Evolutionary conservation across 2,329 filamentous ascomycete species (phyloP).

Genomic region (Coniochaeta sp.): DNA sequence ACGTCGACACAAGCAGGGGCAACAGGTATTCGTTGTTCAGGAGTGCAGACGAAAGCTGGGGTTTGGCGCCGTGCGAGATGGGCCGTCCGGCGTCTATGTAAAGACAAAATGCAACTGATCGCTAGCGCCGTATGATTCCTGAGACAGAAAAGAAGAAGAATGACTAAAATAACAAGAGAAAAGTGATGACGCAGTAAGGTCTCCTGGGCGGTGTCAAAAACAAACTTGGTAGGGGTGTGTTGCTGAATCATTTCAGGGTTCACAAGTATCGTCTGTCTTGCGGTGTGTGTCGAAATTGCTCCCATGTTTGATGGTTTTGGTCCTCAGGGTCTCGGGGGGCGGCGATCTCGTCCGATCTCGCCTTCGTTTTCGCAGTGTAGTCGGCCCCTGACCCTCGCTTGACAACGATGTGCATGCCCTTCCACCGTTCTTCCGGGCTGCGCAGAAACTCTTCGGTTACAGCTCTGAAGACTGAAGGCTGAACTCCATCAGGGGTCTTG

Average conservation of each 20-base stretch:
- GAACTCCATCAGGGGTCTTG: neutral
- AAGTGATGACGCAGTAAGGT: too few species aligned
- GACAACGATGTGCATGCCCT: neutral
- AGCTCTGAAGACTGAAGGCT: neutral
- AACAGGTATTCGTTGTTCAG: constrained; percentile 20
- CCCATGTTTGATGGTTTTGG: too few species aligned
- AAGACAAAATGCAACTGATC: too few species aligned
- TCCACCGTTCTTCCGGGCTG: neutral
- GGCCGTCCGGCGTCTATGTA: constrained; percentile 8
- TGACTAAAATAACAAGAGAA: too few species aligned
- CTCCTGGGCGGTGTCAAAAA: too few species aligned
- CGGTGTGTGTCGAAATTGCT: neutral
- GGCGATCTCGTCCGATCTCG: too few species aligned
- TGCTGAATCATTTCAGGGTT: too few species aligned
- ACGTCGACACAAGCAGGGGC: constrained; percentile 15
- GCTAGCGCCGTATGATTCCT: too few species aligned
- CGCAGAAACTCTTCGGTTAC: neutral
- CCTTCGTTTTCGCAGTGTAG: neutral
- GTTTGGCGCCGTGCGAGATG: constrained; percentile 14
- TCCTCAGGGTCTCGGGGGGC: too few species aligned
- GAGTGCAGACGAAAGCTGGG: constrained; percentile 20
- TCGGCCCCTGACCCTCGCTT: neutral
- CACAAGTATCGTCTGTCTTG: neutral
- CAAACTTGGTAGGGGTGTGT: too few species aligned
- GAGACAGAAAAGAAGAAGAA: too few species aligned